Evolutionary conservation across 2,329 filamentous ascomycete genomes (phyloP).

Genomic region (Arthroderma sp.): DNA sequence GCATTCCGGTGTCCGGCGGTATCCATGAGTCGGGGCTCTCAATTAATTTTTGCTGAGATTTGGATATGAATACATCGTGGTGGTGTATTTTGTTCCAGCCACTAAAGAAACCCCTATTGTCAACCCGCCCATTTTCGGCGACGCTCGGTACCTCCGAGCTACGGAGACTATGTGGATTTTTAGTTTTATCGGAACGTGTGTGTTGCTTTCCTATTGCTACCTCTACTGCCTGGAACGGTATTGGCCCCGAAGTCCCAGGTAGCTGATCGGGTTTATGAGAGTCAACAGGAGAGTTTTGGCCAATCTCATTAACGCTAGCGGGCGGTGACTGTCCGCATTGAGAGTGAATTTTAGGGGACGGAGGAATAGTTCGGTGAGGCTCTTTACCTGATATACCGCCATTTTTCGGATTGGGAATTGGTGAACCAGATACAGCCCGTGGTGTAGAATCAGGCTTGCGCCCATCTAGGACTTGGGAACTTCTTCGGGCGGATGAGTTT

Average conservation of each 20-base stretch:
- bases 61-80: constrained; percentile 36
- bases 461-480: background rate
- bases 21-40: constrained; percentile 33
- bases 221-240: background rate
- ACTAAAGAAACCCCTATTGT: constrained; percentile 8
- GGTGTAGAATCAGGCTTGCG: no score
- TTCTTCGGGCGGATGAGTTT: background rate
- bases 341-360: background rate
- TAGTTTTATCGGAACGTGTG: background rate
- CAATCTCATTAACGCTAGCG: background rate
- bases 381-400: background rate
- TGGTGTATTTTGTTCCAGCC: constrained; percentile 29
- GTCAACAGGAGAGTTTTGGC: background rate
- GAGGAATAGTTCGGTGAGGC: background rate
- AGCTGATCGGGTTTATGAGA: background rate
- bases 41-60: constrained; percentile 41
- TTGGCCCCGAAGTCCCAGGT: background rate
- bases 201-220: background rate
- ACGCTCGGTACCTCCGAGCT: background rate
- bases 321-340: background rate
- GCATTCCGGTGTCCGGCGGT: constrained; percentile 23
- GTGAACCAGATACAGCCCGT: no score
- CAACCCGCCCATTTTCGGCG: no score
- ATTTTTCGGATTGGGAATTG: background rate
- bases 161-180: background rate